Conservation (phyloP, 805 yeast species). For the Maudiozyma serrabonitensis region DNA sequence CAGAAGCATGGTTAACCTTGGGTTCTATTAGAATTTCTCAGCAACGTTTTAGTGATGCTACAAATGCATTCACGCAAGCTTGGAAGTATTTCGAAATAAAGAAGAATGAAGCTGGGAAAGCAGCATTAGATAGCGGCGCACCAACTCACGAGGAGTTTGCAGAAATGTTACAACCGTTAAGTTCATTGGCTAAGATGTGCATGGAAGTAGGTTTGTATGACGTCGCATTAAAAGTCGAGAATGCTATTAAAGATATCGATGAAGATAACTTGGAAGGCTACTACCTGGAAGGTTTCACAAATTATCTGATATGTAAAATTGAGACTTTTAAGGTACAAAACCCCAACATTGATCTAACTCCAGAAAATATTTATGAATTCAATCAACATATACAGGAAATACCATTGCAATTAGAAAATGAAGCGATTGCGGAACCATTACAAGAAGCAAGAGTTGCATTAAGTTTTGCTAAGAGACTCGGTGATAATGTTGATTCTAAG, state of each 20-base stretch:
- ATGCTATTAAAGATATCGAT: slow-evolving; percentile 63
- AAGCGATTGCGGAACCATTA: slow-evolving; percentile 19
- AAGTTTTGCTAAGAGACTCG: slow-evolving; percentile 34
- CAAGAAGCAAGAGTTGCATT: slow-evolving; percentile 33
- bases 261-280: slow-evolving; percentile 75
- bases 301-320: slow-evolving; percentile 39
- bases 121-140: slow-evolving; percentile 28
- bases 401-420: slow-evolving; percentile 32
- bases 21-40: slow-evolving; percentile 89
- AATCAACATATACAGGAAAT: slow-evolving; percentile 27
- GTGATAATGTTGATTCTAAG: slow-evolving; percentile 31
- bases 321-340: slow-evolving; percentile 17
- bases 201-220: slow-evolving; percentile 71
- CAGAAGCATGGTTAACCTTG: slow-evolving; percentile 74
- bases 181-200: slow-evolving; percentile 63
- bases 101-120: slow-evolving; percentile 40
- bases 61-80: slow-evolving; percentile 50
- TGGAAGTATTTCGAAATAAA: slow-evolving; percentile 59
- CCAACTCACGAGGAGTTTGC: slow-evolving; percentile 38
- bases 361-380: slow-evolving; percentile 27
- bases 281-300: slow-evolving; percentile 75
- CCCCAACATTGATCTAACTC: slow-evolving; percentile 14
- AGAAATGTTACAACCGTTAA: slow-evolving; percentile 63
- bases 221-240: slow-evolving; percentile 53
- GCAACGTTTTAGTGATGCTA: slow-evolving; percentile 64